A percentile compares a stretch with the other conserved stretches of the same genome.
Conservation (phyloP, 805 yeast species). For the Metschnikowia chrysomelidarum region DNA sequence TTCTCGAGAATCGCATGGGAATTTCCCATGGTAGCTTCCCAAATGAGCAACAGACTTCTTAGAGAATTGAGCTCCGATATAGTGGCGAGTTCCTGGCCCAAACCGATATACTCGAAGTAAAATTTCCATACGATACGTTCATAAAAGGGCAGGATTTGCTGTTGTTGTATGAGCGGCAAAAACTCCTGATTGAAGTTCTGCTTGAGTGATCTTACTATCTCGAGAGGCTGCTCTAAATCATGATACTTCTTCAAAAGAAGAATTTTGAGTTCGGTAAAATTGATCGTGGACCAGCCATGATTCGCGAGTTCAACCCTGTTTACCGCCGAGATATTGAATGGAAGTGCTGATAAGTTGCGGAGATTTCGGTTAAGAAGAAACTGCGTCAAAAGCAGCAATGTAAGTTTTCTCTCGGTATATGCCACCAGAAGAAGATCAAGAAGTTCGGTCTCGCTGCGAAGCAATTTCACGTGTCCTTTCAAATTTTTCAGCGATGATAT, state of each 20-base stretch:
- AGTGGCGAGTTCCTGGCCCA: conserved; percentile 23
- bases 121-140: conserved; percentile 44
- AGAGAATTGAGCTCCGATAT: conserved; percentile 22
- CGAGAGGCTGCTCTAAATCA: conserved; percentile 32
- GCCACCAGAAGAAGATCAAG: conserved; percentile 24
- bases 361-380: conserved; percentile 28
- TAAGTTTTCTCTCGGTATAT: conserved; percentile 26
- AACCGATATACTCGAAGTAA: conserved; percentile 32
- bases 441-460: conserved; percentile 20
- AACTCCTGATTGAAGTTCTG: conserved; percentile 26
- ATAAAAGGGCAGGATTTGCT: conserved; percentile 32
- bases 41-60: conserved; percentile 32
- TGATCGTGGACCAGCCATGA: conserved; percentile 21
- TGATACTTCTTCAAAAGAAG: conserved; percentile 36
- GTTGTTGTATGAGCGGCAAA: conserved; percentile 23
- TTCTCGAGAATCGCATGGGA: conserved; percentile 15
- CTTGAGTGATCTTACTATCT: conserved; percentile 30
- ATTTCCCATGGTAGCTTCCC: conserved; percentile 33
- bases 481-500: conserved; percentile 15
- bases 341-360: conserved; percentile 14
- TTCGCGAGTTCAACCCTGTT: conserved; percentile 20
- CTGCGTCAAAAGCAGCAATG: conserved; percentile 25
- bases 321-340: conserved; percentile 22
- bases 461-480: conserved; percentile 18
- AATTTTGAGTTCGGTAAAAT: conserved; percentile 29